Conservation (phyloP, 2,329 filamentous ascomycete species). For the Hypocreales sp. region DNA sequence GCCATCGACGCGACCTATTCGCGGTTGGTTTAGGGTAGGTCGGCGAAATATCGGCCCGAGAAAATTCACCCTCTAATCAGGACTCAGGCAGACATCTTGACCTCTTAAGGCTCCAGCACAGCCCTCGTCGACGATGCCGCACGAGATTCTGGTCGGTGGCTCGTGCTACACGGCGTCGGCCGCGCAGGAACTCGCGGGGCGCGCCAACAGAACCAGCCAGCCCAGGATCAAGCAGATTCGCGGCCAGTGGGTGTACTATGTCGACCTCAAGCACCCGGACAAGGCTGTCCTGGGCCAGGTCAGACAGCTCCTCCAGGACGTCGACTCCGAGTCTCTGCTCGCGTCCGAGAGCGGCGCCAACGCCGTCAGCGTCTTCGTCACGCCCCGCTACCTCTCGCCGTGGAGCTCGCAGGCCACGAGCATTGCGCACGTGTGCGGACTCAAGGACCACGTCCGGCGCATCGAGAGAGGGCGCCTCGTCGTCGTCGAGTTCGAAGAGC, state of each 20-base stretch:
- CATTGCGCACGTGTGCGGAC: slow-evolving; percentile 81
- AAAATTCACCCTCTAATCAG: too few relatives aligned
- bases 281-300: slow-evolving; percentile 26
- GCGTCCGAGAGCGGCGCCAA: slow-evolving; percentile 22
- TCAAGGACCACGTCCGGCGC: slow-evolving; percentile 53
- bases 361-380: slow-evolving; percentile 52
- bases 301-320: slow-evolving; percentile 28
- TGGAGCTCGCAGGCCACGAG: slow-evolving; percentile 96
- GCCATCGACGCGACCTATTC: too few relatives aligned
- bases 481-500: slow-evolving; percentile 44
- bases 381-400: slow-evolving; percentile 77
- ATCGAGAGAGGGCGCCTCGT: slow-evolving; percentile 80
- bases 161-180: slow-evolving; percentile 34
- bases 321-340: slow-evolving; percentile 12
- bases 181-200: slow-evolving; percentile 26
- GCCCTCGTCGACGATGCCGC: too few relatives aligned
- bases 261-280: slow-evolving; percentile 38
- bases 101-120: too few relatives aligned
- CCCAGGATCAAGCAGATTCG: slow-evolving; percentile 31
- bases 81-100: too few relatives aligned
- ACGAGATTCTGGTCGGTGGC: slow-evolving; percentile 22
- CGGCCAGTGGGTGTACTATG: slow-evolving; percentile 50
- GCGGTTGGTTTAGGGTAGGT: too few relatives aligned
- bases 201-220: slow-evolving; percentile 25
- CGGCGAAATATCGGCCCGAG: too few relatives aligned